Conservation (phyloP, 306 rosid genomes). For the Dryas alaskensis region DNA sequence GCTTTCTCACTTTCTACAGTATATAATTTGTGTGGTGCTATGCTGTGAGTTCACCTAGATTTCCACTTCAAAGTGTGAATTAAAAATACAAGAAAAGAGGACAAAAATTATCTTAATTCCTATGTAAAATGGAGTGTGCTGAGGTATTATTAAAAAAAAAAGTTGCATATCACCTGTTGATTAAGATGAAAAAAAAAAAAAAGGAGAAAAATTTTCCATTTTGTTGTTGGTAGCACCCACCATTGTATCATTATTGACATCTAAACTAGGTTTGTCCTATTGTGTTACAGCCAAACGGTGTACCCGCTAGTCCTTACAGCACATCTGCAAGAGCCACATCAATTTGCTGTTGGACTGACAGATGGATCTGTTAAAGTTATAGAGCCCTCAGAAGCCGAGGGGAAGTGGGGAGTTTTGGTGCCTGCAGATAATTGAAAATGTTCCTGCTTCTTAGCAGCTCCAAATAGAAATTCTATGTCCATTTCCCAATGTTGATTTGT, state of each 20-base stretch:
- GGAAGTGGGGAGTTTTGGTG: conserved; percentile 57
- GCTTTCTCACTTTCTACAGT: background rate
- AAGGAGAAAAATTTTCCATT: background rate
- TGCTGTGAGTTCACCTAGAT: background rate
- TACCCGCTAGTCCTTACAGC: conserved; percentile 57
- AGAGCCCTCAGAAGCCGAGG: conserved; percentile 60
- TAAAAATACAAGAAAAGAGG: no score
- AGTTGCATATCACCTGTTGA: background rate
- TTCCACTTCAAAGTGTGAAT: background rate
- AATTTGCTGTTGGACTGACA: conserved; percentile 58
- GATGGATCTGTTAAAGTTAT: conserved; percentile 70
- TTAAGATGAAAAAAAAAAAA: no score
- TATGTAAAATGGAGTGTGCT: no score
- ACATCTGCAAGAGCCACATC: conserved; percentile 59
- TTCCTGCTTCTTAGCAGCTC: conserved; percentile 12
- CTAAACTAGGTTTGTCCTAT: conserved; percentile 6
- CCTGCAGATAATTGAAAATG: conserved; percentile 48
- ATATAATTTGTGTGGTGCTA: background rate
- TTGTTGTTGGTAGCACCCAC: background rate
- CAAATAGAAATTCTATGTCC: background rate
- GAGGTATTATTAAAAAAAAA: background rate
- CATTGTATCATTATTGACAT: background rate
- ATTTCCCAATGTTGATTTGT: conserved; percentile 14
- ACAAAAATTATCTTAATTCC: no score
- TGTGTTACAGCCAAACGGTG: conserved; percentile 45